Evolutionary conservation across 2,329 filamentous ascomycete species (phyloP).

Genomic region (Penicillium expansum): DNA sequence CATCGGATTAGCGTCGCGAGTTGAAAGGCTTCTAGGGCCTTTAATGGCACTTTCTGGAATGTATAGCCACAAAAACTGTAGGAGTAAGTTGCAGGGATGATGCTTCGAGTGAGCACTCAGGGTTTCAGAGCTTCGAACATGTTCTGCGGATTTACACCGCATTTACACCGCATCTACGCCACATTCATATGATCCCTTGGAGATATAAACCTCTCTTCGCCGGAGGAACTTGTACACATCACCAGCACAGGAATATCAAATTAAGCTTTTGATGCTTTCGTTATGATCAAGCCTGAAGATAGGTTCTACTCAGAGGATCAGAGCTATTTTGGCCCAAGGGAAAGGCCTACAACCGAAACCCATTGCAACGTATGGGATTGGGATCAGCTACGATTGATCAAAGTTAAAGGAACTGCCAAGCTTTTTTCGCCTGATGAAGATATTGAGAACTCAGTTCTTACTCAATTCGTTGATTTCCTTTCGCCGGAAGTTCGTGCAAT

Average conservation of each 20-base stretch:
- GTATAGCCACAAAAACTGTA: not conserved
- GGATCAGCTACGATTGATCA: constrained; percentile 22
- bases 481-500: constrained; percentile 20
- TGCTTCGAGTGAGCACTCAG: not conserved
- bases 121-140: not conserved
- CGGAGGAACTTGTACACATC: too few relatives aligned
- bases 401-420: constrained; percentile 25
- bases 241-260: not conserved
- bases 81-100: not conserved
- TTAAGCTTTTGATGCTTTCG: not conserved
- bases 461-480: constrained; percentile 19
- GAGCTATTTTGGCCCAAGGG: constrained; percentile 16
- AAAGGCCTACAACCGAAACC: constrained; percentile 20
- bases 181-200: too few relatives aligned
- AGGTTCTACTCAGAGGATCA: constrained; percentile 18
- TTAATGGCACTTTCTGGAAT: not conserved
- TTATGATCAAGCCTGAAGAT: not conserved
- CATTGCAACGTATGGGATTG: constrained; percentile 25
- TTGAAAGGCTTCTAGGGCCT: too few relatives aligned
- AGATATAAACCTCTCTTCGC: too few relatives aligned
- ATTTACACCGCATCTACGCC: too few relatives aligned
- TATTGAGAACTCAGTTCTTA: constrained; percentile 14
- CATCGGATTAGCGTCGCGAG: not conserved
- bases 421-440: constrained; percentile 22
- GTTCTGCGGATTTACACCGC: not conserved